Conservation (phyloP, 805 yeast species). For the Zygoascus tannicola region DNA sequence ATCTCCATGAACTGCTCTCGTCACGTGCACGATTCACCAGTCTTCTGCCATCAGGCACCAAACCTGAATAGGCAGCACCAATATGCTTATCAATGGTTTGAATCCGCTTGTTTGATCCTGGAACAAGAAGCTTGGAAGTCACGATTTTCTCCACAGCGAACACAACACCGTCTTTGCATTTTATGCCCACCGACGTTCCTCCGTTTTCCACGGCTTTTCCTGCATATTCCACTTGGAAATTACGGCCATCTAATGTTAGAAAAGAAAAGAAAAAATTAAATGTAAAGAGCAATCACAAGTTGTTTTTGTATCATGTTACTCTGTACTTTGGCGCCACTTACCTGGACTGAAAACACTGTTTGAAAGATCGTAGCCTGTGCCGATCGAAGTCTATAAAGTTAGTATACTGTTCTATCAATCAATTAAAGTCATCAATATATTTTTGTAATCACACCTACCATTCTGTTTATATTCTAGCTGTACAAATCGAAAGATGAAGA, state of each 20-base stretch:
- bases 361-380: constrained; percentile 97
- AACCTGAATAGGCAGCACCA: constrained; percentile 88
- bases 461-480: too few relatives aligned
- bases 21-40: constrained; percentile 87
- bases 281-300: not conserved
- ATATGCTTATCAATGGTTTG: constrained; percentile 90
- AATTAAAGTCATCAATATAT: too few relatives aligned
- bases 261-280: too few relatives aligned
- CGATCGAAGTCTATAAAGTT: constrained; percentile 67
- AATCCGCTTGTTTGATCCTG: constrained; percentile 80
- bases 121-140: constrained; percentile 77
- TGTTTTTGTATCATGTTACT: not conserved
- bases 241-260: constrained; percentile 31
- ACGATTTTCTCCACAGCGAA: constrained; percentile 93
- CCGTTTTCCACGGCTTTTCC: constrained; percentile 96
- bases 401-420: not conserved
- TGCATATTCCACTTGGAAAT: constrained; percentile 95
- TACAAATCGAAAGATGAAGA: too few relatives aligned
- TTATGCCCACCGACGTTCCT: constrained; percentile 89
- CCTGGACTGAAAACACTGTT: constrained; percentile 88
- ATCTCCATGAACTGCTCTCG: constrained; percentile 74
- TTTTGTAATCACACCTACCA: too few relatives aligned
- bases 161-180: constrained; percentile 89
- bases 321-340: constrained; percentile 24
- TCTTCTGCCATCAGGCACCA: constrained; percentile 94